These are phyloP conservation scores for Candida adriatica DNA, from an alignment of 805 yeast genomes.

Conservation along the genomic window DNA sequence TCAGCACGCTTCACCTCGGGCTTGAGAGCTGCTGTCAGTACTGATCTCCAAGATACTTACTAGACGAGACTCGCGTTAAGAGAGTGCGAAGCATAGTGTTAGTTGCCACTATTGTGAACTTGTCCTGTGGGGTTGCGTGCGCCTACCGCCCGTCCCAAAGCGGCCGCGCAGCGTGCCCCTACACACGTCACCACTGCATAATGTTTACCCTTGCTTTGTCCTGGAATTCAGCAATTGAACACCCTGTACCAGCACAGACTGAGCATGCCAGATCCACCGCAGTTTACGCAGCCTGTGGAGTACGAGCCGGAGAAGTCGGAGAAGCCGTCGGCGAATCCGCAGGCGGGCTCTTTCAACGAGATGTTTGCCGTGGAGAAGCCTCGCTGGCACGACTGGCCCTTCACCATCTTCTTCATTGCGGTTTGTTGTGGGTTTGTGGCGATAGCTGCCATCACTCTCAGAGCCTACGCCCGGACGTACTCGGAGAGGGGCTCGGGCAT, in stretches of 20 bases:
- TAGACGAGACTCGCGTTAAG: too few species aligned
- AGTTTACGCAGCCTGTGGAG: conserved; percentile 19
- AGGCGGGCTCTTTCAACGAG: conserved; percentile 49
- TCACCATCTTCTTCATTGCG: conserved; percentile 45
- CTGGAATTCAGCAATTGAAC: too few species aligned
- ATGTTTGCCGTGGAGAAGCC: conserved; percentile 63
- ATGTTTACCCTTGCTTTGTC: too few species aligned
- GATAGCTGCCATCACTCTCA: conserved; percentile 60
- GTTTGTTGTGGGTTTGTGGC: conserved; percentile 61
- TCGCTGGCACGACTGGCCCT: conserved; percentile 64
- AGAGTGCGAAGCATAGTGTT: too few species aligned
- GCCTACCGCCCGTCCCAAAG: too few species aligned
- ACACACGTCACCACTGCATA: too few species aligned
- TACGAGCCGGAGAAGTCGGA: conserved; percentile 17
- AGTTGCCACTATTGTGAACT: too few species aligned
- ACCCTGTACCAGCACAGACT: too few species aligned
- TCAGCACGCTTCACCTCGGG: conserved; percentile 21
- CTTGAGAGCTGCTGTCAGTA: conserved; percentile 13
- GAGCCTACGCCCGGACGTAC: conserved; percentile 52
- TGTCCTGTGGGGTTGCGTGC: too few species aligned
- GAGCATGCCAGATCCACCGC: too few species aligned
- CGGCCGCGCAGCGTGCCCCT: too few species aligned
- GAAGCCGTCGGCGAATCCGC: conserved; percentile 29
- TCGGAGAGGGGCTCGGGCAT: conserved; percentile 56
- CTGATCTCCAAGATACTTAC: too few species aligned